Percentiles rank a stretch among this genome's conserved stretches.
These are phyloP conservation scores for Pestalotiopsis sp. DNA, from an alignment of 2,329 filamentous ascomycete species.

Conservation along the genomic window DNA sequence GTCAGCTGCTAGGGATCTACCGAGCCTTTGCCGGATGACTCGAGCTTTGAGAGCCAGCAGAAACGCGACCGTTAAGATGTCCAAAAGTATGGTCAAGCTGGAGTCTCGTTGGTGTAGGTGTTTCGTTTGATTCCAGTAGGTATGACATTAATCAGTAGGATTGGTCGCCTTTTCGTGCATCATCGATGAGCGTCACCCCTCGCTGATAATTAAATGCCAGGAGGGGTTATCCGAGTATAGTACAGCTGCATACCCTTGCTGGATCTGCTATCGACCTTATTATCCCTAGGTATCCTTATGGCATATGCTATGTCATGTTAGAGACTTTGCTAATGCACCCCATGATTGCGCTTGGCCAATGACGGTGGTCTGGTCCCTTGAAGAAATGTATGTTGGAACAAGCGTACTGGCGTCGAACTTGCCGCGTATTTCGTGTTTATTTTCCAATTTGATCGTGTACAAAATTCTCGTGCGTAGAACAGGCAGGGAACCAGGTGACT, in stretches of 20 bases:
- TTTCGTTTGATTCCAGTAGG: not conserved
- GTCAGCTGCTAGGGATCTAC: constrained; percentile 6
- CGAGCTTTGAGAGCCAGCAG: not conserved
- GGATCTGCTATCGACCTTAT: not conserved
- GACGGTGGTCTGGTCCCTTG: not conserved
- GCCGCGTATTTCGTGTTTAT: not conserved
- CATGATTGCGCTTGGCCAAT: not conserved
- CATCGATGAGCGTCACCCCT: too few species aligned
- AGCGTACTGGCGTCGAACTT: not conserved
- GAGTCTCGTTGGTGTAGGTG: not conserved
- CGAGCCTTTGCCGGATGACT: constrained; percentile 15
- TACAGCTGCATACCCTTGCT: not conserved
- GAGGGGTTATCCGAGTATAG: not conserved
- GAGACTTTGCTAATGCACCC: not conserved
- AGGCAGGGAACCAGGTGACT: too few species aligned
- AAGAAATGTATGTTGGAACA: not conserved
- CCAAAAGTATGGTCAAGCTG: not conserved
- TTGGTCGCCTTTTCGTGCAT: too few species aligned
- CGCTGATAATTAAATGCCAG: too few species aligned
- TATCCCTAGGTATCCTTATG: not conserved
- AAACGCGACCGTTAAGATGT: not conserved
- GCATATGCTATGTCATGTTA: not conserved
- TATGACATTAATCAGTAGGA: too few species aligned
- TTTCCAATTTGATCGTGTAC: too few species aligned
- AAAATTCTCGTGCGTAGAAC: too few species aligned